Percentiles rank a stretch among this genome's conserved stretches.
These are phyloP conservation scores for Astraeus odoratus DNA, from an alignment of 768 basidiomycete species.

Conservation along the genomic window DNA sequence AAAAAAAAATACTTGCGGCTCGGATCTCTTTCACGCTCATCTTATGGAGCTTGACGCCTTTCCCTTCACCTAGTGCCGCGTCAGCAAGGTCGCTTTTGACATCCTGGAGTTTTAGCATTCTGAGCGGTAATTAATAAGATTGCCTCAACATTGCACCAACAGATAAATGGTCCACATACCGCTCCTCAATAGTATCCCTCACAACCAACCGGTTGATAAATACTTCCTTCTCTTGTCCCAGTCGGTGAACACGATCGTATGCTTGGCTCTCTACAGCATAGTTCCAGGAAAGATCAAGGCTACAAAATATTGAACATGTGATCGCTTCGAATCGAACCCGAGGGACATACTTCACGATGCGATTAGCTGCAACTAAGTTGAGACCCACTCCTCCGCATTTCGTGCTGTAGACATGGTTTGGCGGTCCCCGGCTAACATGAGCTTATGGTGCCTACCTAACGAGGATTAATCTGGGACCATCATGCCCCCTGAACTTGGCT, in stretches of 20 bases:
- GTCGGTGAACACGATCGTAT: conserved; percentile 52
- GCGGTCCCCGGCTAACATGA: not conserved
- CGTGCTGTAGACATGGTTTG: conserved; percentile 30
- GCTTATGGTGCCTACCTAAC: conserved; percentile 41
- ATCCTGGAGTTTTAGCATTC: conserved; percentile 65
- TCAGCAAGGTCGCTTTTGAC: conserved; percentile 61
- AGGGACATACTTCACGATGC: conserved; percentile 53
- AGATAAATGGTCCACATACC: conserved; percentile 34
- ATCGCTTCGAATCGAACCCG: not conserved
- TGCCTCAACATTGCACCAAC: not conserved
- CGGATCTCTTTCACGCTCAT: conserved; percentile 65
- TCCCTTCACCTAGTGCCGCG: conserved; percentile 65
- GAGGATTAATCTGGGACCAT: conserved; percentile 56
- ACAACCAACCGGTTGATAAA: conserved; percentile 63
- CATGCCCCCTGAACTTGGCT: conserved; percentile 44
- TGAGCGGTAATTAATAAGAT: conserved; percentile 13
- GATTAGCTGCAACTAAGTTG: conserved; percentile 62
- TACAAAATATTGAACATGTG: conserved; percentile 12
- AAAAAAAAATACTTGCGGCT: conserved; percentile 35
- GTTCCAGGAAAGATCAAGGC: conserved; percentile 72
- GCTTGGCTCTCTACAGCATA: conserved; percentile 68
- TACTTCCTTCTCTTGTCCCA: conserved; percentile 65
- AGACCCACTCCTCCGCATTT: conserved; percentile 66
- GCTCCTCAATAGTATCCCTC: conserved; percentile 67
- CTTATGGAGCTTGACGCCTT: conserved; percentile 52